Base-by-base conservation (phyloP, 2,329 filamentous ascomycete species). In the Fusarium decemcellulare region DNA sequence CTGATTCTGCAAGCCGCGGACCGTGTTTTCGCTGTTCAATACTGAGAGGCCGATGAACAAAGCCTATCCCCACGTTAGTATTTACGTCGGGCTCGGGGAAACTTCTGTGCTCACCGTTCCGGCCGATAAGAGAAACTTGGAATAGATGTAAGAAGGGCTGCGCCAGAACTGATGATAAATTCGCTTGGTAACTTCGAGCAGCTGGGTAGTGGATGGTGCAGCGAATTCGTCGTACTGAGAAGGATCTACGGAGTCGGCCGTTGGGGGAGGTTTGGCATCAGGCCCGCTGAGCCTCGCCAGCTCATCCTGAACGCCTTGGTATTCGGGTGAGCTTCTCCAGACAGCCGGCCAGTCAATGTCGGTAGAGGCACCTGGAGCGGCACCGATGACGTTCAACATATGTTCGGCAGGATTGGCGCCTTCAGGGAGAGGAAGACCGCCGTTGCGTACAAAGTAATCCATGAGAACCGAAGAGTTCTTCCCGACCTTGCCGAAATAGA, bases 11-110 rank as follows among this genome's bases (percentile, higher is more conserved):
- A 93, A 81, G 32, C 91, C 91, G 66, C 91, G 88, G 46, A 87
- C 83, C 0, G 87, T 88, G 65, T 86, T 86, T 29, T 87, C 81
- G 4, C 88, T 84, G 27, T 90, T 86, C 76, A 87, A 88, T 73
- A 93, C 91, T 0, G 89, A 91, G 72, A 92, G 88, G 1, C 91
- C 91, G 61, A 93, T 90, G 76, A 92, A 93, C 2, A 93, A 82
- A 5, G 72, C 67, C 66, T 74, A 2, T 4, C 15, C 15, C 4
- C 7, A 8, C 0, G 15, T 68, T n/a, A 68, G 59, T 44, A 23
- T 23, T 23, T 23, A 23, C 42, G 9, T 2, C 14, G 9, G 1
- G 2, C 7, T 4, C 3, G 2, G 0, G 2, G 5, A 7, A 12
- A 11, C 7, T 29, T 9, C 4, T 14, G 4, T 0, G 2, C 70